phyloP scores from a whole-genome alignment of 805 yeast genomes.

The Lachancea thermotolerans region DNA sequence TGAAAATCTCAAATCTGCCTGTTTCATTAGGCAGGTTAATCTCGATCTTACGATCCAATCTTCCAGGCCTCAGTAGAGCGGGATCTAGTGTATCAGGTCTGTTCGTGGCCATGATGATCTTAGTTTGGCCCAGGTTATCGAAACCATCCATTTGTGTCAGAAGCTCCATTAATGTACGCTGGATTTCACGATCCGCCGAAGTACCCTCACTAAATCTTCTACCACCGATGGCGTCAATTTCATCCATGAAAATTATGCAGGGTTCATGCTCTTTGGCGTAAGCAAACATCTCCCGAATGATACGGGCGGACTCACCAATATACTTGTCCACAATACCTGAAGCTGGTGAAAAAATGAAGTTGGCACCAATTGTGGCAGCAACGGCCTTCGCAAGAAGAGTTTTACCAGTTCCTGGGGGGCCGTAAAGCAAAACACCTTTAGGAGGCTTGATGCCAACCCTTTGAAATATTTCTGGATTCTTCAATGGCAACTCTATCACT shows the following conservation, averaged over 20 bases:
- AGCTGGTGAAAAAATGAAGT: conserved; percentile 96
- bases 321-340: conserved; percentile 97
- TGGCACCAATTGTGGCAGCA: conserved; percentile 97
- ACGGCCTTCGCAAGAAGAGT: conserved; percentile 95
- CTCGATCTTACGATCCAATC: conserved; percentile 94
- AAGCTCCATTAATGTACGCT: conserved; percentile 94
- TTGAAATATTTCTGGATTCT: conserved; percentile 91
- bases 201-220: conserved; percentile 97
- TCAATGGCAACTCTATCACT: conserved; percentile 93
- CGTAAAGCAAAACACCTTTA: conserved; percentile 91
- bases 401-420: conserved; percentile 99
- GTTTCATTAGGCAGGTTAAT: conserved; percentile 94
- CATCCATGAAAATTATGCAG: conserved; percentile 97
- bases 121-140: conserved; percentile 92
- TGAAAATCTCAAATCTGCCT: conserved; percentile 88
- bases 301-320: conserved; percentile 95
- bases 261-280: conserved; percentile 98
- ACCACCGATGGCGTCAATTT: conserved; percentile 98
- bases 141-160: conserved; percentile 98
- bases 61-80: conserved; percentile 93
- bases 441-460: conserved; percentile 99
- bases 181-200: conserved; percentile 97
- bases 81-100: conserved; percentile 98
- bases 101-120: conserved; percentile 98
- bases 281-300: conserved; percentile 95